Conservation (phyloP, 345 rosid genomes). For the Pugionium dolabratum region DNA sequence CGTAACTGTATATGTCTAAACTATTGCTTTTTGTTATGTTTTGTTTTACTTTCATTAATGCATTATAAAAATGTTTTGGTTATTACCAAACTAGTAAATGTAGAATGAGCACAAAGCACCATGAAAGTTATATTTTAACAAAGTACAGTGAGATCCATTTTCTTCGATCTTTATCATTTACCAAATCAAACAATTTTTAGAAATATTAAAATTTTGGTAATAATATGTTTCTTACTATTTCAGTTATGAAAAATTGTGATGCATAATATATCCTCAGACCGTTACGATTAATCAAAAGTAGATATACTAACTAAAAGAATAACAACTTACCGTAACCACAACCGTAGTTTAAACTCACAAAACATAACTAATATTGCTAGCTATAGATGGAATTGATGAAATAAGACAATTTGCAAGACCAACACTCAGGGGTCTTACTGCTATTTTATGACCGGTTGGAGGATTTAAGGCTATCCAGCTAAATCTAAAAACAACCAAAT, state of each 20-base stretch:
- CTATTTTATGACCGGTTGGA: too few relatives aligned
- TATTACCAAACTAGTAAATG: conserved; percentile 6
- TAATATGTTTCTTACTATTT: too few relatives aligned
- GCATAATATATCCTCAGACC: too few relatives aligned
- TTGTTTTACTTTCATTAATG: neutral
- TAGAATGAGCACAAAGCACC: neutral
- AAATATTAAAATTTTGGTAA: too few relatives aligned
- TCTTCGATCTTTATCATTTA: neutral
- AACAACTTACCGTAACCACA: too few relatives aligned
- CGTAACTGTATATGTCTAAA: neutral
- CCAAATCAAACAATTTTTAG: too few relatives aligned
- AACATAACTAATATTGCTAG: neutral
- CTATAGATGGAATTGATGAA: neutral
- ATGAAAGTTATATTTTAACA: neutral
- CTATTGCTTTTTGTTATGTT: conserved; percentile 1
- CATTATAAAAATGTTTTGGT: conserved; percentile 11
- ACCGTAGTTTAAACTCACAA: too few relatives aligned
- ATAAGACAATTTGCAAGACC: conserved; percentile 6
- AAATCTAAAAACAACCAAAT: neutral
- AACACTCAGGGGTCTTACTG: neutral
- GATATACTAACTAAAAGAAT: too few relatives aligned
- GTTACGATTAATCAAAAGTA: too few relatives aligned
- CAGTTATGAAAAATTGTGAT: too few relatives aligned
- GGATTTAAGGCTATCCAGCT: neutral
- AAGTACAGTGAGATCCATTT: neutral